A percentile compares a stretch with the other conserved stretches of the same genome.
These are phyloP conservation scores for Gentiana macrophylla DNA, from an alignment of 257 asterid species.

Conservation along the genomic window DNA sequence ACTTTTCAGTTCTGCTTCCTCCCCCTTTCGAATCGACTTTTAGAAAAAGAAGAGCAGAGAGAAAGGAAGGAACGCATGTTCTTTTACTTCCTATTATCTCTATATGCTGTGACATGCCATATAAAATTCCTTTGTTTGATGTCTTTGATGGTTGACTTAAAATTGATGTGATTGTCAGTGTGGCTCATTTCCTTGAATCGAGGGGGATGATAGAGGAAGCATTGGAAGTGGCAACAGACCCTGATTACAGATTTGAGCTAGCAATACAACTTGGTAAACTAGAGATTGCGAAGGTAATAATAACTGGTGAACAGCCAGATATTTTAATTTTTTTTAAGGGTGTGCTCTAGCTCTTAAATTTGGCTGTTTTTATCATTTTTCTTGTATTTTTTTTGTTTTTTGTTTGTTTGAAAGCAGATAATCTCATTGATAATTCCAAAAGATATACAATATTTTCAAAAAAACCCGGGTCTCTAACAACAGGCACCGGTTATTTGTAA, in stretches of 20 bases:
- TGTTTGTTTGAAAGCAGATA: too few relatives aligned
- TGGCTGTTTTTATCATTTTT: not conserved
- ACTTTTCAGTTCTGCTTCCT: not conserved
- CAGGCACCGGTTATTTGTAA: too few relatives aligned
- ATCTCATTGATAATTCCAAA: too few relatives aligned
- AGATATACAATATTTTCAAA: too few relatives aligned
- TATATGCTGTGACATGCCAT: not conserved
- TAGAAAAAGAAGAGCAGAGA: not conserved
- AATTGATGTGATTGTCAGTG: slow-evolving; percentile 28
- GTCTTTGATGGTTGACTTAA: not conserved
- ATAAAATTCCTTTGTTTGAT: not conserved
- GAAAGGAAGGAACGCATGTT: not conserved
- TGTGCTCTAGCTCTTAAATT: too few relatives aligned
- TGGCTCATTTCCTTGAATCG: slow-evolving; percentile 92
- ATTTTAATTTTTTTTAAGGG: too few relatives aligned
- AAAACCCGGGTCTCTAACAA: too few relatives aligned
- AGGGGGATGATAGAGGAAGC: slow-evolving; percentile 96
- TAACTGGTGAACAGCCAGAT: too few relatives aligned
- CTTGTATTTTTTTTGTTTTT: not conserved
- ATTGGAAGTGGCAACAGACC: slow-evolving; percentile 82
- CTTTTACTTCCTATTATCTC: not conserved
- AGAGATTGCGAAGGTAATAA: slow-evolving; percentile 72
- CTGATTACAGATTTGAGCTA: slow-evolving; percentile 93
- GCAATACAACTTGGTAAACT: slow-evolving; percentile 88
- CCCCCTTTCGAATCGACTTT: not conserved